phyloP scores from a whole-genome alignment of 2,329 filamentous ascomycete genomes.

The Periconia macrospinosa region DNA sequence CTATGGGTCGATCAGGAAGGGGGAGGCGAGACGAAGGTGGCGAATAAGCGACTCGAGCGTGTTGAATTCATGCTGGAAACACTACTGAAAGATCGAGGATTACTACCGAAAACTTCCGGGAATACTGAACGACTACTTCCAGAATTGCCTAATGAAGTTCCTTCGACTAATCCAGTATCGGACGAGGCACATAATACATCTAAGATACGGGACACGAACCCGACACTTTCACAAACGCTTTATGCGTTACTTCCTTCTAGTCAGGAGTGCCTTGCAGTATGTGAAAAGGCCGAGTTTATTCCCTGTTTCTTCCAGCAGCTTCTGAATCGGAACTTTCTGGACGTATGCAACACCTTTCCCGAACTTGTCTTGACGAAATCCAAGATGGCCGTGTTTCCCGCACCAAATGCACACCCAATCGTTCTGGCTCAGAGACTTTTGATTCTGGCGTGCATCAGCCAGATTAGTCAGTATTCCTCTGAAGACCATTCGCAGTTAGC shows the following conservation, averaged over 20 bases:
- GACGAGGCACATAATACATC: too few relatives aligned
- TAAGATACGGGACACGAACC: background rate
- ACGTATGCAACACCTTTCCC: background rate
- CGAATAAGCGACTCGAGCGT: constrained; percentile 1
- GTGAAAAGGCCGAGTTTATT: background rate
- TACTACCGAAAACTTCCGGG: background rate
- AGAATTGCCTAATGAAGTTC: background rate
- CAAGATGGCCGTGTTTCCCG: background rate
- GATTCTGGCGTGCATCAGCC: constrained; percentile 3
- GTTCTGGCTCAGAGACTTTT: constrained; percentile 6
- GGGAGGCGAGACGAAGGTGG: background rate
- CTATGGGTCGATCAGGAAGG: background rate
- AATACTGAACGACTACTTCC: background rate
- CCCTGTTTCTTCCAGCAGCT: constrained; percentile 9
- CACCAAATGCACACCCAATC: constrained; percentile 2
- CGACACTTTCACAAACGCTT: constrained; percentile 1
- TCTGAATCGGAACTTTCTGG: background rate
- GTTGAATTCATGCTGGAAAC: constrained; percentile 6
- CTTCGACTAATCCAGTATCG: too few relatives aligned
- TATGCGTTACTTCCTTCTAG: background rate
- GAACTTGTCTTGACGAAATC: background rate
- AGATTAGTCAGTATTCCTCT: background rate
- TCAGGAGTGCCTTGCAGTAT: constrained; percentile 2
- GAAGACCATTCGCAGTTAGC: background rate
- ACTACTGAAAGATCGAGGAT: background rate